A percentile compares a stretch with the other conserved stretches of the same genome.
Conservation (phyloP, 805 yeast genomes). For the Wickerhamomyces xylosicus region DNA sequence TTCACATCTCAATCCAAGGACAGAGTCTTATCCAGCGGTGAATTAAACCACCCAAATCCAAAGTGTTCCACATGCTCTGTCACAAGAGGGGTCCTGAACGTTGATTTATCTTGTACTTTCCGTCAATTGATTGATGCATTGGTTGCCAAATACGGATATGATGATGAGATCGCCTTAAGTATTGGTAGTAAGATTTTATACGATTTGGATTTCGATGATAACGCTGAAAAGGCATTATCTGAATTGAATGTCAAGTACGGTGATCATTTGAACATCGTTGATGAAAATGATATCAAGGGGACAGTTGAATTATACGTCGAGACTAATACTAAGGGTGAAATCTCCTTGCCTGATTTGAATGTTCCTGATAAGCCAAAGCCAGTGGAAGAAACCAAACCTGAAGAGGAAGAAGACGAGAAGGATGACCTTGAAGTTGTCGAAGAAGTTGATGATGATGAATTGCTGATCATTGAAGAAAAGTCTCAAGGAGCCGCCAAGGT, state of each 20-base stretch:
- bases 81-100: slow-evolving; percentile 37
- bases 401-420: slow-evolving; percentile 12
- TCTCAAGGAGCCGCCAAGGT: not conserved
- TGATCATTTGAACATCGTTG: slow-evolving; percentile 60
- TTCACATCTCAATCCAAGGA: slow-evolving; percentile 44
- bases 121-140: slow-evolving; percentile 42
- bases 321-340: slow-evolving; percentile 11
- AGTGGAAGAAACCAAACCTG: slow-evolving; percentile 14
- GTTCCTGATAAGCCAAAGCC: slow-evolving; percentile 20
- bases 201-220: slow-evolving; percentile 85
- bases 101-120: slow-evolving; percentile 31
- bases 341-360: slow-evolving; percentile 23
- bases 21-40: slow-evolving; percentile 56
- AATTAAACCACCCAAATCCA: slow-evolving; percentile 50
- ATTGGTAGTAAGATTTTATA: slow-evolving; percentile 52
- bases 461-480: slow-evolving; percentile 11
- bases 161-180: slow-evolving; percentile 43
- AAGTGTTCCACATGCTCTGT: slow-evolving; percentile 62
- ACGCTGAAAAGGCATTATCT: slow-evolving; percentile 35
- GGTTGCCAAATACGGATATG: slow-evolving; percentile 40
- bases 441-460: slow-evolving; percentile 12
- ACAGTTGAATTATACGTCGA: slow-evolving; percentile 52
- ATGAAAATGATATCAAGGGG: slow-evolving; percentile 63
- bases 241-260: slow-evolving; percentile 51
- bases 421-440: slow-evolving; percentile 7